These are phyloP conservation scores for Solanum appendiculatum DNA, from an alignment of 257 asterid genomes.

Conservation along the genomic window DNA sequence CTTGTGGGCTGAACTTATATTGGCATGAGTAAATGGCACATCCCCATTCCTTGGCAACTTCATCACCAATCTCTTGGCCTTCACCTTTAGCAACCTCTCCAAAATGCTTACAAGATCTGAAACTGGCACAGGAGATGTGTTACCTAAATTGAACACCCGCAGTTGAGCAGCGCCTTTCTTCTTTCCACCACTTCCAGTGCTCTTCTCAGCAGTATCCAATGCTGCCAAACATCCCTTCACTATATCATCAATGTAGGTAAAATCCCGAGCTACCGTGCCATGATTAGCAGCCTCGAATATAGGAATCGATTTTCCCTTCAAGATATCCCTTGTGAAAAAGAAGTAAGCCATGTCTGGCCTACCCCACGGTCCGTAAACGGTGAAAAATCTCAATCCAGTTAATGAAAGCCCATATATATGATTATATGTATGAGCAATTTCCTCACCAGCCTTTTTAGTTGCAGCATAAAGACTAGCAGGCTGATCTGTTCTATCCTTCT, in stretches of 20 bases:
- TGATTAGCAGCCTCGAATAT: slow-evolving; percentile 85
- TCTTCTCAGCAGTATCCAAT: slow-evolving; percentile 85
- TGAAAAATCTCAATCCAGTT: slow-evolving; percentile 86
- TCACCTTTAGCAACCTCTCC: slow-evolving; percentile 80
- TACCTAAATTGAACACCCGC: slow-evolving; percentile 81
- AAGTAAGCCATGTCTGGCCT: slow-evolving; percentile 98
- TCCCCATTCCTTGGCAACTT: slow-evolving; percentile 95
- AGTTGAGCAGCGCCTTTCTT: slow-evolving; percentile 87
- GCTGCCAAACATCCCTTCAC: slow-evolving; percentile 95
- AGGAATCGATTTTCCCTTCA: slow-evolving; percentile 79
- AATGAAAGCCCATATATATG: slow-evolving; percentile 87
- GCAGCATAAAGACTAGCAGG: slow-evolving; percentile 97
- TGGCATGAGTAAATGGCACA: slow-evolving; percentile 87
- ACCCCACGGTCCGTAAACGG: slow-evolving; percentile 99
- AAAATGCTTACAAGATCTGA: slow-evolving; percentile 84
- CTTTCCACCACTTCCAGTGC: slow-evolving; percentile 96
- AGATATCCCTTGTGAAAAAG: slow-evolving; percentile 79
- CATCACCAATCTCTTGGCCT: slow-evolving; percentile 71
- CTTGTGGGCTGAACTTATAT: slow-evolving; percentile 74
- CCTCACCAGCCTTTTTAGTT: slow-evolving; percentile 94
- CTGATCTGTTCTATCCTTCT: slow-evolving; percentile 81
- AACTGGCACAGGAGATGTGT: slow-evolving; percentile 93
- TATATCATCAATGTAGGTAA: slow-evolving; percentile 91
- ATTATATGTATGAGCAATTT: slow-evolving; percentile 87
- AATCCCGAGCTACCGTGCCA: slow-evolving; percentile 92